These are phyloP conservation scores for Fomitiporia mediterranea DNA, from an alignment of 1,284 basidiomycete species.

Conservation along the genomic window DNA sequence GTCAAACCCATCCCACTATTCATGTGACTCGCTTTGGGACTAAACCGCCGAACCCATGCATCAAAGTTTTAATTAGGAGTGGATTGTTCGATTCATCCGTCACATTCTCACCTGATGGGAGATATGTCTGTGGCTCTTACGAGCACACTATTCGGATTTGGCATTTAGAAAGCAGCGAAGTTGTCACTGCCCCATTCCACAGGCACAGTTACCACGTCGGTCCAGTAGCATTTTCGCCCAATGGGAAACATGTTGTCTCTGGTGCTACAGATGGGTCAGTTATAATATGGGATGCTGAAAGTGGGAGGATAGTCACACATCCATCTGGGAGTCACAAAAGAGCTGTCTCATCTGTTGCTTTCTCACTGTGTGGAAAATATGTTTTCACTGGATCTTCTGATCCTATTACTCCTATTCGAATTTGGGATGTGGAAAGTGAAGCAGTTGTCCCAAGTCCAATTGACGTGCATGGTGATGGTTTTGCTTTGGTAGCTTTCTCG, in stretches of 20 bases:
- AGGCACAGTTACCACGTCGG: neutral
- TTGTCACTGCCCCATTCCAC: neutral
- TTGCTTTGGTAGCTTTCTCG: neutral
- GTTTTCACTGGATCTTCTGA: neutral
- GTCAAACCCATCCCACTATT: no score
- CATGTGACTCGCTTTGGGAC: no score
- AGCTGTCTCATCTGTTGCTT: neutral
- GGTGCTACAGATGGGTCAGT: slow-evolving; percentile 5
- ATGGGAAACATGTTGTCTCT: slow-evolving; percentile 1
- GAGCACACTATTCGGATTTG: neutral
- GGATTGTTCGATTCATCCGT: no score
- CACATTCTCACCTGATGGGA: slow-evolving; percentile 16
- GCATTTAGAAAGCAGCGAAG: neutral
- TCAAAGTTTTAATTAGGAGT: no score
- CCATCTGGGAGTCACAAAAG: neutral
- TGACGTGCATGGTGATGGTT: neutral
- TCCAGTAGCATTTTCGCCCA: neutral
- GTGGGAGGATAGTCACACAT: neutral
- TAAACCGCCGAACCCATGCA: no score
- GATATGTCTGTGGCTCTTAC: slow-evolving; percentile 13
- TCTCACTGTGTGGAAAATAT: neutral
- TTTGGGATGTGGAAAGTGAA: neutral
- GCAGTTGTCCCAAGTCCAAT: neutral
- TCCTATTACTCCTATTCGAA: neutral
- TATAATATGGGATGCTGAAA: neutral